These are phyloP conservation scores for Aspergillus indologenus DNA, from an alignment of 495 filamentous ascomycete genomes.

Conservation along the genomic window DNA sequence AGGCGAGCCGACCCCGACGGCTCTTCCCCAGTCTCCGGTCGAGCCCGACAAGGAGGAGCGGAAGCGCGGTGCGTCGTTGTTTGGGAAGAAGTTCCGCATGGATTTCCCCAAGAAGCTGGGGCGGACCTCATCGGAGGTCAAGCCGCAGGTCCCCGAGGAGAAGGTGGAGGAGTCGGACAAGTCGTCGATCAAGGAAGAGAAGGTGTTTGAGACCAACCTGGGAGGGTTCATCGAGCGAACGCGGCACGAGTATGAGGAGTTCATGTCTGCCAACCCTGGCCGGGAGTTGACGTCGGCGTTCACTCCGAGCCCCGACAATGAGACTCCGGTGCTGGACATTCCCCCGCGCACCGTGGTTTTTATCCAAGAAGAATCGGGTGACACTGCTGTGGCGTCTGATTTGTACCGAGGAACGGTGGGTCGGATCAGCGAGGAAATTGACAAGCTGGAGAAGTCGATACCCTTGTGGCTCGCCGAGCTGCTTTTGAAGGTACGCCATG, in stretches of 20 bases:
- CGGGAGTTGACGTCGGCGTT: constrained; percentile 60
- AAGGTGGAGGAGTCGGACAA: constrained; percentile 76
- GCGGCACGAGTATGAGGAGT: constrained; percentile 73
- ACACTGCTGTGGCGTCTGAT: constrained; percentile 86
- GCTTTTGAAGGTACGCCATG: constrained; percentile 61
- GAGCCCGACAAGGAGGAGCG: constrained; percentile 69
- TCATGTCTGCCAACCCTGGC: constrained; percentile 52
- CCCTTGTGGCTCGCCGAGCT: constrained; percentile 92
- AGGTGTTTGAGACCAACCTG: constrained; percentile 79
- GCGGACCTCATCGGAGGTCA: constrained; percentile 71
- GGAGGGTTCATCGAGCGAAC: constrained; percentile 76
- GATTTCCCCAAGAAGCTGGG: constrained; percentile 83
- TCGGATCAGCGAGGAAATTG: constrained; percentile 70
- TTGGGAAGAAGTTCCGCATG: constrained; percentile 86
- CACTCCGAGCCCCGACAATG: constrained; percentile 71
- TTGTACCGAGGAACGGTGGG: constrained; percentile 85
- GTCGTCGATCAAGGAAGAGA: constrained; percentile 64
- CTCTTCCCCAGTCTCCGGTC: constrained; percentile 54
- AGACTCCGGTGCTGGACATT: constrained; percentile 80
- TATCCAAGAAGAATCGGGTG: constrained; percentile 88
- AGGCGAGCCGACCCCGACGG: constrained; percentile 46
- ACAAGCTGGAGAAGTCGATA: constrained; percentile 76
- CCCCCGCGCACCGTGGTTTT: constrained; percentile 80
- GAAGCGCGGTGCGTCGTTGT: constrained; percentile 68
- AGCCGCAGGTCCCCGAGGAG: constrained; percentile 72